A percentile compares a stretch with the other conserved stretches of the same genome.
These are phyloP conservation scores for Magnaporthiopsis rhizophila DNA, from an alignment of 2,329 filamentous ascomycete species.

Conservation along the genomic window DNA sequence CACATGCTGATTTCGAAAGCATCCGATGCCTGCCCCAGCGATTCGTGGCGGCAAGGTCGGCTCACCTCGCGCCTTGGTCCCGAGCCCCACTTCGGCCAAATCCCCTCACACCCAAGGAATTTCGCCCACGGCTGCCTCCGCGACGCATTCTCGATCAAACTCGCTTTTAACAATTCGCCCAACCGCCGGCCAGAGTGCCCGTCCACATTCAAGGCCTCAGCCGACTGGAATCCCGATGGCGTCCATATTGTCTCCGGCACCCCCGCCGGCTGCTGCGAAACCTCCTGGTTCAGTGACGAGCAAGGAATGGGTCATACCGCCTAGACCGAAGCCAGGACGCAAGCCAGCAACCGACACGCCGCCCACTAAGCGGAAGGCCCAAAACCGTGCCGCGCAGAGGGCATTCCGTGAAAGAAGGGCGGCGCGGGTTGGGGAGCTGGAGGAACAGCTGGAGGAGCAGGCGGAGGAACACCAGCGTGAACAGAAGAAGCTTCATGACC, in stretches of 20 bases:
- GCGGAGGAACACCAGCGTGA: slow-evolving; percentile 48
- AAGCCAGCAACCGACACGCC: slow-evolving; percentile 93
- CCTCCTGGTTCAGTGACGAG: slow-evolving; percentile 56
- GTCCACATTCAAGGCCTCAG: neutral
- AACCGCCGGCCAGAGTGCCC: neutral
- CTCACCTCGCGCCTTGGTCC: slow-evolving; percentile 5
- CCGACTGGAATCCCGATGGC: slow-evolving; percentile 38
- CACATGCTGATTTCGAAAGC: neutral
- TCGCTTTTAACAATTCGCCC: neutral
- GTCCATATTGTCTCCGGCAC: slow-evolving; percentile 35
- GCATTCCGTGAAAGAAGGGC: slow-evolving; percentile 84
- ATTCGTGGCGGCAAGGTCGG: neutral
- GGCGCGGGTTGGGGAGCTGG: slow-evolving; percentile 70
- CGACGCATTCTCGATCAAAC: neutral
- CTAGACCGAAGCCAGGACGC: slow-evolving; percentile 78
- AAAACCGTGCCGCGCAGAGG: slow-evolving; percentile 86
- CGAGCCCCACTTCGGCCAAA: slow-evolving; percentile 7
- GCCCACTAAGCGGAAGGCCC: slow-evolving; percentile 85
- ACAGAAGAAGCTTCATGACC: slow-evolving; percentile 49
- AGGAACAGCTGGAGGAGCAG: slow-evolving; percentile 57
- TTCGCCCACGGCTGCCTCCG: neutral
- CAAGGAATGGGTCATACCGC: slow-evolving; percentile 80
- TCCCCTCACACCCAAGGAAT: slow-evolving; percentile 6
- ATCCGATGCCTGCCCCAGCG: neutral
- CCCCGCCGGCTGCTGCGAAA: slow-evolving; percentile 27